phyloP scores from a whole-genome alignment of 495 filamentous ascomycete genomes.

The Talaromyces ruber region DNA sequence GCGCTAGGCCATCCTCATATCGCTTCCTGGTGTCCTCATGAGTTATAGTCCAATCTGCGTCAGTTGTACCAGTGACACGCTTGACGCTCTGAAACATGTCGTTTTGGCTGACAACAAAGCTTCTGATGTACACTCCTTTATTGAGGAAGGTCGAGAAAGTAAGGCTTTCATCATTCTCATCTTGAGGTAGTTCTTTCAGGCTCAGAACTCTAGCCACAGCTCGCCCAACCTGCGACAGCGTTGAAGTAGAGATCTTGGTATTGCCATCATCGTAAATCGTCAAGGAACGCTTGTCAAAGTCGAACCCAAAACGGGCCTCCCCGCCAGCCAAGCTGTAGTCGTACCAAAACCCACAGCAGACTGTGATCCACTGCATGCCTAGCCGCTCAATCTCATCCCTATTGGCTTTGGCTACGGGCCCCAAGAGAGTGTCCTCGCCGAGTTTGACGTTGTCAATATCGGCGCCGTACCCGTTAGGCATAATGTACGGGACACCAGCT shows the following conservation, averaged over 20 bases:
- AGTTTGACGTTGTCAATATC: slow-evolving; percentile 29
- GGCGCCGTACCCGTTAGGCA: slow-evolving; percentile 50
- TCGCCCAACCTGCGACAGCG: slow-evolving; percentile 35
- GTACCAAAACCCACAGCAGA: slow-evolving; percentile 46
- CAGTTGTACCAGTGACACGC: slow-evolving; percentile 42
- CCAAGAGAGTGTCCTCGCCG: slow-evolving; percentile 20
- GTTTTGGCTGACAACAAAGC: slow-evolving; percentile 39
- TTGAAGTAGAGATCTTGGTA: slow-evolving; percentile 26
- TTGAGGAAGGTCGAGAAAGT: slow-evolving; percentile 28
- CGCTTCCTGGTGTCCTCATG: slow-evolving; percentile 32
- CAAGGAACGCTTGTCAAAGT: slow-evolving; percentile 24
- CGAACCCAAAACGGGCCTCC: slow-evolving; percentile 31
- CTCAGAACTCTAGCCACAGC: slow-evolving; percentile 33
- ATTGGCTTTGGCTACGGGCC: slow-evolving; percentile 5
- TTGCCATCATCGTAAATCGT: slow-evolving; percentile 43
- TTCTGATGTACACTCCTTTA: slow-evolving; percentile 32
- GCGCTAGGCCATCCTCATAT: slow-evolving; percentile 29
- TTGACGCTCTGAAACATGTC: slow-evolving; percentile 44
- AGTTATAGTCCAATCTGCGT: slow-evolving; percentile 48
- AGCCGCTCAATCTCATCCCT: slow-evolving; percentile 29
- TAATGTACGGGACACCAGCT: slow-evolving; percentile 51
- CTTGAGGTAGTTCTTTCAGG: slow-evolving; percentile 34
- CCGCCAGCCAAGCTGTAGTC: slow-evolving; percentile 32
- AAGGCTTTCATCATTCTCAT: slow-evolving; percentile 26
- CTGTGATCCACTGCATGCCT: slow-evolving; percentile 35